Evolutionary conservation across 1,139 yeast species (phyloP).

Genomic region (Taphrina confusa): DNA sequence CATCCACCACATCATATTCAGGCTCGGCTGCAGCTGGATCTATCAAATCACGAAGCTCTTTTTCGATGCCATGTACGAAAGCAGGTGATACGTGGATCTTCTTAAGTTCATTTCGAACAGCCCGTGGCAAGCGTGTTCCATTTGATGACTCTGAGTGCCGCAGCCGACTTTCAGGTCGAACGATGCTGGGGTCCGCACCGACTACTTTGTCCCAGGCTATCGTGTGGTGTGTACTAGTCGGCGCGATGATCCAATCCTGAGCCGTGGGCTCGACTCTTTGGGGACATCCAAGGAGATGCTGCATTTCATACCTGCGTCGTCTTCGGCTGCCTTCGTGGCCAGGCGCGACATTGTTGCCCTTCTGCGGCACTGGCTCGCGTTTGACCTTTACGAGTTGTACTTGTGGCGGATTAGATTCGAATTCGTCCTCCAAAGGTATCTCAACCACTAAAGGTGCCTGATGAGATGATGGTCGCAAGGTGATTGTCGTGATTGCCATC

Average conservation of each 20-base stretch:
- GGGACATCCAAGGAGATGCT: constrained; percentile 8
- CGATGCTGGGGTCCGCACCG: not conserved
- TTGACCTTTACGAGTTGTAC: not conserved
- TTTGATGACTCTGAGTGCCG: not conserved
- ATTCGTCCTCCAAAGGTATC: constrained; percentile 6
- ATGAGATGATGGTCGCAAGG: not conserved
- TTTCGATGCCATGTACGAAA: constrained; percentile 14
- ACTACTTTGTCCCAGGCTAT: constrained; percentile 4
- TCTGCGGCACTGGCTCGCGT: constrained; percentile 16
- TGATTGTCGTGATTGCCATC: constrained; percentile 9
- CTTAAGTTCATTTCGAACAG: constrained; percentile 5
- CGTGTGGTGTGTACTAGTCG: not conserved
- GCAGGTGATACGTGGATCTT: constrained; percentile 19
- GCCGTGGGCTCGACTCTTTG: constrained; percentile 9
- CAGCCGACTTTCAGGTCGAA: not conserved
- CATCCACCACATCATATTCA: constrained; percentile 5
- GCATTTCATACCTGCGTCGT: constrained; percentile 8
- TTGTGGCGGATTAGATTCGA: not conserved
- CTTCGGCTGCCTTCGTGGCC: constrained; percentile 22
- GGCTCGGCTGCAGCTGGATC: constrained; percentile 11
- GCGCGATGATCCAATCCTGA: constrained; percentile 10
- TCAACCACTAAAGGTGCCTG: constrained; percentile 1
- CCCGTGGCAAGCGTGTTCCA: not conserved
- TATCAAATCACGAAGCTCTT: constrained; percentile 4
- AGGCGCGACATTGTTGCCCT: constrained; percentile 9